Percentiles rank a stretch among this genome's conserved stretches.
phyloP scores from a whole-genome alignment of 2,329 filamentous ascomycete genomes.

The Fusarium sp. region DNA sequence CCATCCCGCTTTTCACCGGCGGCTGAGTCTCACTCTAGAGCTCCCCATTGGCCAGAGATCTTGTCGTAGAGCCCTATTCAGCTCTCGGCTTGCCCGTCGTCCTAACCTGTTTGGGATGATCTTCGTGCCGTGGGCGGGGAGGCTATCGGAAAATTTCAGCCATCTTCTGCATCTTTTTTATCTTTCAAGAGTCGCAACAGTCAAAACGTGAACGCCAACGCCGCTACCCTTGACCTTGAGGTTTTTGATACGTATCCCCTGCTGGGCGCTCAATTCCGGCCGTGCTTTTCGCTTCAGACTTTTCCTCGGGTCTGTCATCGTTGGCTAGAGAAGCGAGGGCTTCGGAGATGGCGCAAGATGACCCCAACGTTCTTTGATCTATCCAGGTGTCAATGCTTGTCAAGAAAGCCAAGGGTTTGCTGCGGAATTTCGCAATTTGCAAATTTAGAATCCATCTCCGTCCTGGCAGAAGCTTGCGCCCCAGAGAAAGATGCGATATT shows the following conservation, averaged over 20 bases:
- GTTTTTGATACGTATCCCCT: neutral
- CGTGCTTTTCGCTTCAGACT: neutral
- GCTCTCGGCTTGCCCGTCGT: constrained; percentile 45
- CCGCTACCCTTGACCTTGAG: neutral
- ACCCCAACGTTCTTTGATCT: neutral
- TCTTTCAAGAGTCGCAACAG: neutral
- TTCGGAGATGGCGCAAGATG: constrained; percentile 27
- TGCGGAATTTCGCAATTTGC: neutral
- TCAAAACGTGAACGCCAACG: neutral
- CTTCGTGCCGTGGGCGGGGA: constrained; percentile 30
- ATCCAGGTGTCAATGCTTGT: neutral
- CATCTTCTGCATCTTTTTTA: constrained; percentile 11
- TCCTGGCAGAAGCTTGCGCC: neutral
- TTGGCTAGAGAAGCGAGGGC: constrained; percentile 29
- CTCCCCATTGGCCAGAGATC: constrained; percentile 26
- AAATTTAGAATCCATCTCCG: neutral
- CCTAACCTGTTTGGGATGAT: constrained; percentile 40
- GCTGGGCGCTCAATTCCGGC: neutral
- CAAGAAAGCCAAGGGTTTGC: neutral
- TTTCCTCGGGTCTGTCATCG: neutral
- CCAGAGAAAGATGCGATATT: neutral
- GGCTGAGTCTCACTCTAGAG: constrained; percentile 11
- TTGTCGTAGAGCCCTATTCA: constrained; percentile 29
- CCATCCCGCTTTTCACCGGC: constrained; percentile 14
- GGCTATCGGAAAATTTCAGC: constrained; percentile 40